Evolutionary conservation across 208 protist genomes (phyloP).

Genomic region (Crithidia bombi): DNA sequence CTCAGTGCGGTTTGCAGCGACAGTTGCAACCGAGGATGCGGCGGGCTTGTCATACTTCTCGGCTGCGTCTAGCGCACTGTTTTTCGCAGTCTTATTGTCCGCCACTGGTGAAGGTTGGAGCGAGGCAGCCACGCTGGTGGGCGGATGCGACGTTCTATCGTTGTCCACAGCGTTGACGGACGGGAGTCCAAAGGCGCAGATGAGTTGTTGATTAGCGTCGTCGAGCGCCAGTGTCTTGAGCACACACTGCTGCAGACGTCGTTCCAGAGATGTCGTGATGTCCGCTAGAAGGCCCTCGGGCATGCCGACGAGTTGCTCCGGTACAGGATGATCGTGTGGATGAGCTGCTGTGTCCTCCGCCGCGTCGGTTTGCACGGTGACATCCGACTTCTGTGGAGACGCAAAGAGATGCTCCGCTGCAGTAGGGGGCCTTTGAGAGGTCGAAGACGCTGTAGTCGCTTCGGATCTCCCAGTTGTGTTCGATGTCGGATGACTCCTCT

Average conservation of each 20-base stretch:
- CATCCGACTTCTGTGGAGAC: no score
- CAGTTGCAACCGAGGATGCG: background rate
- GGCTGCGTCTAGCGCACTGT: no score
- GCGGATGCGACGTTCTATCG: background rate
- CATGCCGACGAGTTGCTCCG: constrained; percentile 9
- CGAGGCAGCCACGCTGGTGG: no score
- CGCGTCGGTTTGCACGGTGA: background rate
- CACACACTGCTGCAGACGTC: constrained; percentile 50
- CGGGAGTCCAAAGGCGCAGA: constrained; percentile 35
- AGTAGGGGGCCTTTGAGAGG: background rate
- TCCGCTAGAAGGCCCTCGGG: constrained; percentile 25
- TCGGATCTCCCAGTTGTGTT: no score
- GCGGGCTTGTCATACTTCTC: background rate
- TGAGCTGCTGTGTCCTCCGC: background rate
- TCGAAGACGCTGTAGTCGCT: no score
- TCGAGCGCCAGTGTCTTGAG: constrained; percentile 61
- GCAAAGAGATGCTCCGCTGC: no score
- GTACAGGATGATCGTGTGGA: background rate
- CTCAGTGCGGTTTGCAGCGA: constrained; percentile 14
- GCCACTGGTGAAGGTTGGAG: background rate
- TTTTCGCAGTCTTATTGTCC: background rate
- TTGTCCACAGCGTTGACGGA: background rate
- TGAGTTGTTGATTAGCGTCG: constrained; percentile 60
- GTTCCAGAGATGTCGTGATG: constrained; percentile 44
- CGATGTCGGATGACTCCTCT: no score